Evolutionary conservation across 2,329 filamentous ascomycete genomes (phyloP).

Genomic region (Tricladium varicosporioides): DNA sequence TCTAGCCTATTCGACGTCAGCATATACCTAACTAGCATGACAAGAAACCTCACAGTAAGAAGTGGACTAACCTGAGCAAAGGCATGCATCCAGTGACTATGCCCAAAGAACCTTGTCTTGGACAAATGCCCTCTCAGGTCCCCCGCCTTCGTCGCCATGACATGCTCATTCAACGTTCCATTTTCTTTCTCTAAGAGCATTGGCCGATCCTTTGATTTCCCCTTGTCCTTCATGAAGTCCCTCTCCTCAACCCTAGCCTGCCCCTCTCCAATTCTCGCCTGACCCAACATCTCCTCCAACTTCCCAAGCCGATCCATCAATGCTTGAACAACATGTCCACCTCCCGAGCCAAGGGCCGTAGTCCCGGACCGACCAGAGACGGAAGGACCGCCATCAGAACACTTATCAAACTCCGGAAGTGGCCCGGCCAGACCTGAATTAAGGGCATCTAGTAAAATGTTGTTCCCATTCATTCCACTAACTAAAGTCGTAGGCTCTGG

Average conservation of each 20-base stretch:
- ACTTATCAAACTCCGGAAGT: neutral
- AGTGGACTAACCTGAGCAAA: slow-evolving; percentile 18
- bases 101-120: slow-evolving; percentile 28
- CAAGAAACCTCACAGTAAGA: slow-evolving; percentile 1
- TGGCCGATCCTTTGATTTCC: no score
- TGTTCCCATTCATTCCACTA: no score
- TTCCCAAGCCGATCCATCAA: slow-evolving; percentile 13
- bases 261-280: neutral
- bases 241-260: neutral
- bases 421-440: no score
- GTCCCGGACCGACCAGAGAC: neutral
- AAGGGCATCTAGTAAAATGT: no score
- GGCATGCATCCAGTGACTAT: slow-evolving; percentile 29
- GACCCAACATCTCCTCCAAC: slow-evolving; percentile 6
- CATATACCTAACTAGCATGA: neutral
- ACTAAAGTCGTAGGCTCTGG: no score
- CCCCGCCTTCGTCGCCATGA: neutral
- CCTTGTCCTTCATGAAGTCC: neutral
- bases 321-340: slow-evolving; percentile 1
- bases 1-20: neutral
- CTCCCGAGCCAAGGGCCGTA: neutral
- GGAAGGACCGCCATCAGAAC: neutral
- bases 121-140: slow-evolving; percentile 18
- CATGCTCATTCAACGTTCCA: slow-evolving; percentile 1
- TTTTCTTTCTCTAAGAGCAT: no score